Conservation (phyloP, 805 yeast genomes). For the Metschnikowia chrysomelidarum region DNA sequence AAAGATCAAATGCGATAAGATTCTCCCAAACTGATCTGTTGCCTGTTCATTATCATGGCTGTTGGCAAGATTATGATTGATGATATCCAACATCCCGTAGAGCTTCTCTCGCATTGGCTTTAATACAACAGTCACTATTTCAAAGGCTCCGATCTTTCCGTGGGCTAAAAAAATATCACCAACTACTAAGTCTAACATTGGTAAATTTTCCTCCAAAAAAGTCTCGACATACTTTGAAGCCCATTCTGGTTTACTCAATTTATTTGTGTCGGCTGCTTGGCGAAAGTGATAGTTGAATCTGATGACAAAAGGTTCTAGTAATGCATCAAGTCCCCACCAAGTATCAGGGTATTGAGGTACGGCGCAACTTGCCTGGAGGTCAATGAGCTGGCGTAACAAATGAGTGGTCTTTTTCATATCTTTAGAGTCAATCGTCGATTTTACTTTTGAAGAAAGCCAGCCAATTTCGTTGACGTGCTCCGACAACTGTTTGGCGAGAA, state of each 20-base stretch:
- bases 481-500: slow-evolving; percentile 16
- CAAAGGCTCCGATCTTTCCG: slow-evolving; percentile 32
- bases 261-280: slow-evolving; percentile 54
- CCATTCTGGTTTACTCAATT: slow-evolving; percentile 72
- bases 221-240: slow-evolving; percentile 50
- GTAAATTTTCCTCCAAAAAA: slow-evolving; percentile 40
- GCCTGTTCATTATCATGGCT: slow-evolving; percentile 17
- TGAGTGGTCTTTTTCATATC: slow-evolving; percentile 10
- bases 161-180: slow-evolving; percentile 28
- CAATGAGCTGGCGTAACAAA: slow-evolving; percentile 20
- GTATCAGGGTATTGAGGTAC: slow-evolving; percentile 33
- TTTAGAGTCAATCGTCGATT: slow-evolving; percentile 14
- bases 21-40: slow-evolving; percentile 40
- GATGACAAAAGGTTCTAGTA: slow-evolving; percentile 44
- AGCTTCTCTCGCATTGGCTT: slow-evolving; percentile 48
- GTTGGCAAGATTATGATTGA: slow-evolving; percentile 24
- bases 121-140: slow-evolving; percentile 46
- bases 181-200: slow-evolving; percentile 40
- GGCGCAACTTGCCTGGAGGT: slow-evolving; percentile 31
- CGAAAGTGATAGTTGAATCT: slow-evolving; percentile 64
- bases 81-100: slow-evolving; percentile 19
- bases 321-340: slow-evolving; percentile 50
- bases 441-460: slow-evolving; percentile 25
- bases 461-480: slow-evolving; percentile 17
- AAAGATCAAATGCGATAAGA: slow-evolving; percentile 56